Evolutionary conservation across 352 stramenopile genomes (phyloP).

Genomic region (Phytophthora boehmeriae): DNA sequence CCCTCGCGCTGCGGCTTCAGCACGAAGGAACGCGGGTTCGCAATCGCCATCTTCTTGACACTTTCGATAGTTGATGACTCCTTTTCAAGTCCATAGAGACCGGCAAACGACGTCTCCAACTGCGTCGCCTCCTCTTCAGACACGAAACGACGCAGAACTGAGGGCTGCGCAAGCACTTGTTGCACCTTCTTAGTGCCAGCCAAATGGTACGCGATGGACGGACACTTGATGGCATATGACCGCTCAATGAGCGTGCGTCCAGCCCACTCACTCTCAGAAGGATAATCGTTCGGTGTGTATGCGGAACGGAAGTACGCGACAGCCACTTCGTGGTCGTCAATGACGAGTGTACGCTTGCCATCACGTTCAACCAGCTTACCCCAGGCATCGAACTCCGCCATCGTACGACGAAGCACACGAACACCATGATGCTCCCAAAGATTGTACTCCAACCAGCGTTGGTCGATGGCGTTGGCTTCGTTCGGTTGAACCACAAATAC

Average conservation of each 20-base stretch:
- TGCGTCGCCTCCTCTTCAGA: conserved; percentile 57
- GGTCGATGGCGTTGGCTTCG: conserved; percentile 92
- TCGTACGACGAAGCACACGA: conserved; percentile 74
- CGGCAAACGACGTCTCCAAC: conserved; percentile 94
- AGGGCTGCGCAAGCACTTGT: conserved; percentile 91
- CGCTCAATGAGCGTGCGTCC: conserved; percentile 89
- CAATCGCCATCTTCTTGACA: conserved; percentile 75
- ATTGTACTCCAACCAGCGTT: conserved; percentile 93
- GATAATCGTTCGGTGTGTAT: conserved; percentile 97
- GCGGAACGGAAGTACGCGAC: conserved; percentile 96
- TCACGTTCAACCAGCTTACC: conserved; percentile 42
- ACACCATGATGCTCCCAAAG: conserved; percentile 87
- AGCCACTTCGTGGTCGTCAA: conserved; percentile 84
- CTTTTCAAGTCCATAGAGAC: conserved; percentile 94
- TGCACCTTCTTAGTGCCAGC: conserved; percentile 99
- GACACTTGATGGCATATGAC: conserved; percentile 95
- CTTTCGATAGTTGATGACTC: conserved; percentile 65
- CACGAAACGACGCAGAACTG: conserved; percentile 92
- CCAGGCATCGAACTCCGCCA: conserved; percentile 62
- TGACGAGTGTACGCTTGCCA: conserved; percentile 52
- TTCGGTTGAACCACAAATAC: conserved; percentile 93
- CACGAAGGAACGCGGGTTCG: conserved; percentile 88
- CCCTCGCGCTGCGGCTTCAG: conserved; percentile 98
- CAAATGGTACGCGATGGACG: conserved; percentile 96
- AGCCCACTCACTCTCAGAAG: conserved; percentile 90